These are phyloP conservation scores for Chenopodium berlandieri DNA, from an alignment of 148 eudicot species.

Conservation along the genomic window DNA sequence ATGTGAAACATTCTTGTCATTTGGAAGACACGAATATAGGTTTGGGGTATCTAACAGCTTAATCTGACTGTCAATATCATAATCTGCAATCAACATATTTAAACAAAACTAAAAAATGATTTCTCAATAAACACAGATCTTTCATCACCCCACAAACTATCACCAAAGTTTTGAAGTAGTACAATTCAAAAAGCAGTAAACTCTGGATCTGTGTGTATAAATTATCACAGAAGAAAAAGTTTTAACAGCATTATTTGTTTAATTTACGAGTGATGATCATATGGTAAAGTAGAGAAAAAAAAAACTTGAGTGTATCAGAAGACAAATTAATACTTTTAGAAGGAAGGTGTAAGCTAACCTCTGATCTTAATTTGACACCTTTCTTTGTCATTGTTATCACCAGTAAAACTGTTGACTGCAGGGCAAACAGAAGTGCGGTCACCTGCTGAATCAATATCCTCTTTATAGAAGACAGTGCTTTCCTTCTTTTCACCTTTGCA, in stretches of 20 bases:
- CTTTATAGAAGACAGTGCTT: conserved; percentile 2
- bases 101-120: background rate
- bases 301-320: background rate
- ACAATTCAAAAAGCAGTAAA: background rate
- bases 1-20: conserved; percentile 12
- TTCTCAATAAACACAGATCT: background rate
- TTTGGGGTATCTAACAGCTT: background rate
- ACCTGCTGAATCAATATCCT: conserved; percentile 12
- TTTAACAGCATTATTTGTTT: background rate
- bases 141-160: background rate
- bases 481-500: conserved; percentile 25
- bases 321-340: background rate
- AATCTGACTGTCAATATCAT: conserved; percentile 18
- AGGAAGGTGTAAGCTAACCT: conserved; percentile 33
- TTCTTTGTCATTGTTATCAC: conserved; percentile 10
- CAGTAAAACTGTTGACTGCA: conserved; percentile 14
- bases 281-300: background rate
- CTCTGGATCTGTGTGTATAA: background rate
- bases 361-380: conserved; percentile 29
- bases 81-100: conserved; percentile 28
- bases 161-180: background rate
- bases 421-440: conserved; percentile 20
- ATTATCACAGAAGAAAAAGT: background rate
- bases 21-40: conserved; percentile 18
- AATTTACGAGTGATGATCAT: background rate